Base-by-base conservation (phyloP, 2,329 filamentous ascomycete genomes). In the Aspergillus transmontanensis region DNA sequence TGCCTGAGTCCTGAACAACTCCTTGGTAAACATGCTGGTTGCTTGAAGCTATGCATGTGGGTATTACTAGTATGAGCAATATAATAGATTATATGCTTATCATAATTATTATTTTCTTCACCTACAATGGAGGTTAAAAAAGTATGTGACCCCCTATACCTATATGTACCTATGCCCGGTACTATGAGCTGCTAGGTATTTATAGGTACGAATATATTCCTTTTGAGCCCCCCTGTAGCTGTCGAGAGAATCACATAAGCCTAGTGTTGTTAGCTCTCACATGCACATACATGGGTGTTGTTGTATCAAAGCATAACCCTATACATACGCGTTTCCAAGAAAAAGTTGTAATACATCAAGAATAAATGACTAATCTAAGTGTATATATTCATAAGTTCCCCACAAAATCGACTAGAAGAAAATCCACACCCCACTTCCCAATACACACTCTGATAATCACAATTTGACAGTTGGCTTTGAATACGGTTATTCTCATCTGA, bases 361-460 rank as follows among this genome's bases (percentile, higher is more conserved):
- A 23, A 45, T 23, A 45, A 16, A 53, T 45, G 58, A 41, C 58
- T 23, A 51, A 51, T 51, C 21, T 30, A 28, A 30, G 12, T 16
- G n/a, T 26, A 11, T n/a, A 43, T 9, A 45, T 45, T 45, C 43
- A 48, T 48, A 21, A 51, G 32, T 26, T 55, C 48, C 48, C 51
- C 59, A 60, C 59, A 56, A 55, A 21, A 21, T 54, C 28, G 36
- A 36, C n/a, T 36, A 39, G 16, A 41, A 34, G 39, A 41, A 56
- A 60, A 56, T 60, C 59, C 50, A 34, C 26, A 45, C 19, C 59
- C 32, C 51, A 26, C 51, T 19, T 26, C 7, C 30, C 11, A 32
- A 32, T 43, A 36, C 51, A 41, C 50, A 30, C 36, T 57, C 48
- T 6, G 9, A 9, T 32, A 12, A 32, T 51, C 48, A 51, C 16